A percentile compares a stretch with the other conserved stretches of the same genome.
These are phyloP conservation scores for Phytophthora boehmeriae DNA, from an alignment of 352 stramenopile species.

Conservation along the genomic window DNA sequence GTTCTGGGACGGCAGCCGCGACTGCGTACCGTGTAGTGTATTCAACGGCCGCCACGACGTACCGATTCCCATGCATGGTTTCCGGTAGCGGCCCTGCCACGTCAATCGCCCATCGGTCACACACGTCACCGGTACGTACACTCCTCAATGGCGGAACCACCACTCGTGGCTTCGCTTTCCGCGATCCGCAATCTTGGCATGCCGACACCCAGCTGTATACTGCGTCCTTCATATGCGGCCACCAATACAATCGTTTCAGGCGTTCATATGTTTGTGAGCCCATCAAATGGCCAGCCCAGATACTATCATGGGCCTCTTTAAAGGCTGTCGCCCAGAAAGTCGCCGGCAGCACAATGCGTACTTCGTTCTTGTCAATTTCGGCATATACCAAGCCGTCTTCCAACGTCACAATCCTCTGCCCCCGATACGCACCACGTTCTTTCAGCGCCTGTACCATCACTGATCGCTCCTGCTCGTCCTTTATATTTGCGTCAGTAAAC, in stretches of 20 bases:
- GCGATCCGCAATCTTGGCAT: too few relatives aligned
- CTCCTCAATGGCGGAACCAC: too few relatives aligned
- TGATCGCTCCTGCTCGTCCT: neutral
- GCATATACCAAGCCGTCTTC: neutral
- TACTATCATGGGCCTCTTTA: constrained; percentile 14
- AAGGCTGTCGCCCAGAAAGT: constrained; percentile 8
- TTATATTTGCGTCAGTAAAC: constrained; percentile 5
- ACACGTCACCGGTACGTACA: too few relatives aligned
- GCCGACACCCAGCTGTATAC: too few relatives aligned
- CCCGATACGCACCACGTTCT: neutral
- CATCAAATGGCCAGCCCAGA: constrained; percentile 10
- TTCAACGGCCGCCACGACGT: constrained; percentile 16
- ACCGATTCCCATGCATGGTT: constrained; percentile 1
- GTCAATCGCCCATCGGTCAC: constrained; percentile 16
- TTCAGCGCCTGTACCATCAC: constrained; percentile 7
- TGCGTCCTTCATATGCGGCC: too few relatives aligned
- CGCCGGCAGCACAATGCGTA: neutral
- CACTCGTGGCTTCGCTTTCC: too few relatives aligned
- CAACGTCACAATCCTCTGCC: neutral
- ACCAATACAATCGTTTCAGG: too few relatives aligned
- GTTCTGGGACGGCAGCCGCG: constrained; percentile 1
- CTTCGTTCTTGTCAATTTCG: too few relatives aligned
- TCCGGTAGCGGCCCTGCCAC: constrained; percentile 5
- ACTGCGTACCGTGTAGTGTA: constrained; percentile 25
- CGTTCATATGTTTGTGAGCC: too few relatives aligned